These are phyloP conservation scores for Pythium utonaiense DNA, from an alignment of 352 stramenopile genomes.

Conservation along the genomic window DNA sequence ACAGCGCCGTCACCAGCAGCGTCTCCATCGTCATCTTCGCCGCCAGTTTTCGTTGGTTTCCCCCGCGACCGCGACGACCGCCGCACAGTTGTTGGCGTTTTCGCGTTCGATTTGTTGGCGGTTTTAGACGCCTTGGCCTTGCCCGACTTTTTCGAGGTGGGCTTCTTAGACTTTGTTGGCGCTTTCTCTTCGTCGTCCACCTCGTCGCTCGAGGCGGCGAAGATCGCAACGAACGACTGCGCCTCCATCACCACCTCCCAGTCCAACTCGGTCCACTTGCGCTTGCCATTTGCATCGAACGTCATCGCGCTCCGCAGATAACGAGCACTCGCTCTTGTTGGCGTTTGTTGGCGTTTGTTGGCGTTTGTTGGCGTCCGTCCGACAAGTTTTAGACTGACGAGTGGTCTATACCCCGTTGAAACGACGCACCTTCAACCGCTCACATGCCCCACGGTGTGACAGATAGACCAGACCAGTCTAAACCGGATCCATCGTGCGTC, in stretches of 20 bases:
- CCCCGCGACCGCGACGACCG: background rate
- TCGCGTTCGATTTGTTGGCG: constrained; percentile 8
- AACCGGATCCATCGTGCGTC: background rate
- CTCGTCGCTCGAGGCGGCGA: constrained; percentile 23
- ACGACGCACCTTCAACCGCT: background rate
- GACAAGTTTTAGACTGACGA: background rate
- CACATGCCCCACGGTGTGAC: background rate
- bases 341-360: background rate
- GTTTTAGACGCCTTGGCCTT: constrained; percentile 4
- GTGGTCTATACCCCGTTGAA: background rate
- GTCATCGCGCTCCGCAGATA: background rate
- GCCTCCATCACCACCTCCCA: constrained; percentile 66
- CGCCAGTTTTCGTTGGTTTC: constrained; percentile 14
- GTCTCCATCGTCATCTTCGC: constrained; percentile 10
- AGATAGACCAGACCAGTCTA: no score
- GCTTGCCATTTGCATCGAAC: constrained; percentile 29
- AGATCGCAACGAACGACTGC: constrained; percentile 64
- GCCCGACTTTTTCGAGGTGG: constrained; percentile 6
- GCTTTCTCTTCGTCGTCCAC: constrained; percentile 20
- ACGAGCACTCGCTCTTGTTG: background rate
- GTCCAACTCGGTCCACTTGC: constrained; percentile 66
- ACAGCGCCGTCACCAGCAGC: no score
- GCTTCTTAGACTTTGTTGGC: constrained; percentile 7
- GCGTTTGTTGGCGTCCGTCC: background rate
- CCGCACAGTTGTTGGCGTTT: constrained; percentile 5